Percentiles rank a stretch among this genome's conserved stretches.
Evolutionary conservation across 306 rosid species (phyloP).

Genomic region (Ormosia emarginata): DNA sequence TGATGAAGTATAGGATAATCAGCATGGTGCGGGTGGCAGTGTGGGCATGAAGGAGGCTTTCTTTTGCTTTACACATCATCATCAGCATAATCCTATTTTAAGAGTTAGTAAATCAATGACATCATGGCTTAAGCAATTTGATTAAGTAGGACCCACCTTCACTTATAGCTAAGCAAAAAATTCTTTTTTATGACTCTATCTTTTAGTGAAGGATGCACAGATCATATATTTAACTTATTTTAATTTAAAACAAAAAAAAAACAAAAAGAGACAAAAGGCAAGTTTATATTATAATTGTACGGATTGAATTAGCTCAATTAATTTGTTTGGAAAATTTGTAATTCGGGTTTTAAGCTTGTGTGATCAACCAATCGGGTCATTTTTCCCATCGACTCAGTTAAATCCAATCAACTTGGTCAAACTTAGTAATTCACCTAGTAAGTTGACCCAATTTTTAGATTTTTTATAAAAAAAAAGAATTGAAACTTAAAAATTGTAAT

Average conservation of each 20-base stretch:
- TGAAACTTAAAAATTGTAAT: too few species aligned
- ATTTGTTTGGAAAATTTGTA: too few species aligned
- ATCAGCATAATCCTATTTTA: not conserved
- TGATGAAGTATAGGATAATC: conserved; percentile 6
- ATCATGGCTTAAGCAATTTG: conserved; percentile 57
- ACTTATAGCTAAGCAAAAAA: not conserved
- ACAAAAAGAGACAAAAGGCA: not conserved
- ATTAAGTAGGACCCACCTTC: conserved; percentile 35
- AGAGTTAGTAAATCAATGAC: conserved; percentile 38
- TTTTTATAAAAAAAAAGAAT: too few species aligned
- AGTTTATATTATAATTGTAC: not conserved
- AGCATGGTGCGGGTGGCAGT: not conserved
- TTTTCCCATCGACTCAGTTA: too few species aligned
- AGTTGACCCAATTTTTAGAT: too few species aligned
- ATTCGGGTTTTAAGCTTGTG: too few species aligned
- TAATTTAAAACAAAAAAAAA: not conserved
- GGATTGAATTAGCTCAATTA: too few species aligned
- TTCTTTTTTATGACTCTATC: not conserved
- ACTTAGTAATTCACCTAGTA: fast-evolving
- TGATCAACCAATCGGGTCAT: too few species aligned
- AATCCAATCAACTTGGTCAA: too few species aligned
- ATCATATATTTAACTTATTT: not conserved
- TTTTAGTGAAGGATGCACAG: conserved; percentile 10
- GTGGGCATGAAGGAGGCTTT: conserved; percentile 32
- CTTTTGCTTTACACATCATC: conserved; percentile 24